These are phyloP conservation scores for Aspergillus pseudotamarii DNA, from an alignment of 2,329 filamentous ascomycete genomes.

Conservation along the genomic window DNA sequence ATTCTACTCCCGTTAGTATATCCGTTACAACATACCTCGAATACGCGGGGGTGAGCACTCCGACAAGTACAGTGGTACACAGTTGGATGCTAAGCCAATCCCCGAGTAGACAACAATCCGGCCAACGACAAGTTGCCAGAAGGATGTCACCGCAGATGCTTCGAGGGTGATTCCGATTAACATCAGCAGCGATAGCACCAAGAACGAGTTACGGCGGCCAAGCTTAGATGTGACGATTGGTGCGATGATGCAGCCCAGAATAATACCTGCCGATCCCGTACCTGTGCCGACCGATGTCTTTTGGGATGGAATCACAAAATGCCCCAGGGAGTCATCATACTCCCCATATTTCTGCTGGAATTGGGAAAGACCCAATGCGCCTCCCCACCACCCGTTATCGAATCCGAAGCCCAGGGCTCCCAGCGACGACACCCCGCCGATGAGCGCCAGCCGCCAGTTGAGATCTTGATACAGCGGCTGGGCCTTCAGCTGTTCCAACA, in stretches of 20 bases:
- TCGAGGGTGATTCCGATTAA: not conserved
- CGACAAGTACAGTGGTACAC: not conserved
- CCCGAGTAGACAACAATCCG: not conserved
- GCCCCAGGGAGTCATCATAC: not conserved
- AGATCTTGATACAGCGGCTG: not conserved
- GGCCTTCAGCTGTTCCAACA: not conserved
- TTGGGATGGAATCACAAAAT: not conserved
- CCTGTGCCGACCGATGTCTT: not conserved
- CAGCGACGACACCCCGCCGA: not conserved
- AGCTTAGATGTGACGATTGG: not conserved
- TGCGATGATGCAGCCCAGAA: not conserved
- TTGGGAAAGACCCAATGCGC: not conserved
- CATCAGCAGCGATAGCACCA: not conserved
- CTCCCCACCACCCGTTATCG: not conserved
- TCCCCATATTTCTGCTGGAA: not conserved
- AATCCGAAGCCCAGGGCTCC: not conserved
- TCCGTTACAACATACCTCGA: not conserved
- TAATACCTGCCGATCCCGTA: not conserved
- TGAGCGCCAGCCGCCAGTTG: not conserved
- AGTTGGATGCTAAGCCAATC: not conserved
- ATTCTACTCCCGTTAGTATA: no score
- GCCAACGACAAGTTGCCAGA: not conserved
- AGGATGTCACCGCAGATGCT: not conserved
- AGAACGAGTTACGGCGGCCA: not conserved
- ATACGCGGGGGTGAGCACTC: not conserved